These are phyloP conservation scores for Beauveria brongniartii DNA, from an alignment of 2,329 filamentous ascomycete species.

Conservation along the genomic window DNA sequence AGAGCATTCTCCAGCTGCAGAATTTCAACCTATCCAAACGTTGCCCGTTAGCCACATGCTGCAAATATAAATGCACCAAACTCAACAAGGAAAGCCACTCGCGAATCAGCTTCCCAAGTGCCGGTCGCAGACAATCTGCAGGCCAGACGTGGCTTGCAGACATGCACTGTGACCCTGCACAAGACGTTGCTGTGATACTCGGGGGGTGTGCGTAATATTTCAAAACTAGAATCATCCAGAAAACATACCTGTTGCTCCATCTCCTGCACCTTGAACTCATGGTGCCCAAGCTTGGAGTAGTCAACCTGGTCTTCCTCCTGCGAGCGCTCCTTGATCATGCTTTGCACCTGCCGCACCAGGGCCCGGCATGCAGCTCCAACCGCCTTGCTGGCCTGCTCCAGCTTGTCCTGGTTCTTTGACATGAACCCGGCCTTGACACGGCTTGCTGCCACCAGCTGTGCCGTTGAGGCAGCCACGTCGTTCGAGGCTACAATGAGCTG, in stretches of 20 bases:
- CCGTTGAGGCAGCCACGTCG: conserved; percentile 90
- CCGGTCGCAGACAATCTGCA: neutral
- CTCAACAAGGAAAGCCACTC: neutral
- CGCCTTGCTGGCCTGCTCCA: conserved; percentile 87
- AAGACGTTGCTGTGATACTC: neutral
- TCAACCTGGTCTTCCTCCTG: conserved; percentile 77
- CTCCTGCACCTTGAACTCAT: conserved; percentile 97
- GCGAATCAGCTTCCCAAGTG: neutral
- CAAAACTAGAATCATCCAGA: neutral
- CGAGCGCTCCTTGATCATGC: conserved; percentile 82
- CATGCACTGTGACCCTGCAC: neutral
- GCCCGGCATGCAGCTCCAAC: conserved; percentile 82
- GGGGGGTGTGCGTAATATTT: neutral
- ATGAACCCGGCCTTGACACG: conserved; percentile 97
- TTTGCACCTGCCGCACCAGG: conserved; percentile 87
- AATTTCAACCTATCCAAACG: conserved; percentile 71
- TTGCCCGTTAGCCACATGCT: conserved; percentile 7
- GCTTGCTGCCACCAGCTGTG: conserved; percentile 90
- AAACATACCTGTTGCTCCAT: conserved; percentile 91
- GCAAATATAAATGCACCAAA: neutral
- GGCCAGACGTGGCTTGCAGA: conserved; percentile 1
- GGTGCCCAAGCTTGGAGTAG: conserved; percentile 77
- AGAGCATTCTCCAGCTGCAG: conserved; percentile 87
- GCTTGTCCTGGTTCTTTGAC: conserved; percentile 87
- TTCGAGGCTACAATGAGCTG: conserved; percentile 98